Evolutionary conservation across 108 stramenopile genomes (phyloP), one percentile per base, ranked within the genome.

Genomic region (Pseudonitzschia pungens): DNA sequence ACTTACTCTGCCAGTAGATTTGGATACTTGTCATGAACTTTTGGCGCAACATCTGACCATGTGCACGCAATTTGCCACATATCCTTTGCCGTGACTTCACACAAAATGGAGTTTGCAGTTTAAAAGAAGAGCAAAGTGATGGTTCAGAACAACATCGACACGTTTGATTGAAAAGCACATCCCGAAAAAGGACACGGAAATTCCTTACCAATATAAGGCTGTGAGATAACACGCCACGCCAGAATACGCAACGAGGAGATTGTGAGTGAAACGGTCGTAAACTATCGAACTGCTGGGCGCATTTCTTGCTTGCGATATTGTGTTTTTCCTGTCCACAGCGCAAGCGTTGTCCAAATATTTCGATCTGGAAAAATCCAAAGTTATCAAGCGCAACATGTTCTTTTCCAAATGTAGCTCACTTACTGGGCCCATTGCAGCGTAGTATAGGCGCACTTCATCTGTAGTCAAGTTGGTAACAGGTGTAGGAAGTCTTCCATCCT

Each of bases 1-100:
- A 45, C 66, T 67, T 67, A 67, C 73, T 96, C 96, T 33, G 93
- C 91, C 44, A 98, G 68, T 43, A 96, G 70, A 31, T 86, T 63
- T 40, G 88, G 76, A 50, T 87, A 88, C 18, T 84, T 79, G 52
- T 85, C 68, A 69, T 92, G 88, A 20, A 91, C 87, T 26, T 78
- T 60, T 4, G 87, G 79, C 2, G 88, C 92, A 63, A 90, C 75
- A 55, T 85, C 86, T 14, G 80, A 64, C 92, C 92, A 93, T 20
- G 71, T 81, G 21, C 48, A 71, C 22, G 86, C 84, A 53, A 93
- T 89, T 8, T 68, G n/a, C 68, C 76, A 90, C 84, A 93, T 83
- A 62, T 93, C 90, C 69, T 70, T 77, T 28, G 77, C 90, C 11
- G 88, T 79, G 12, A 54, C 69, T 62, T 11, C 45, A 48, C 5